Conservation (phyloP, 805 yeast species). For the Ogataea neopini region DNA sequence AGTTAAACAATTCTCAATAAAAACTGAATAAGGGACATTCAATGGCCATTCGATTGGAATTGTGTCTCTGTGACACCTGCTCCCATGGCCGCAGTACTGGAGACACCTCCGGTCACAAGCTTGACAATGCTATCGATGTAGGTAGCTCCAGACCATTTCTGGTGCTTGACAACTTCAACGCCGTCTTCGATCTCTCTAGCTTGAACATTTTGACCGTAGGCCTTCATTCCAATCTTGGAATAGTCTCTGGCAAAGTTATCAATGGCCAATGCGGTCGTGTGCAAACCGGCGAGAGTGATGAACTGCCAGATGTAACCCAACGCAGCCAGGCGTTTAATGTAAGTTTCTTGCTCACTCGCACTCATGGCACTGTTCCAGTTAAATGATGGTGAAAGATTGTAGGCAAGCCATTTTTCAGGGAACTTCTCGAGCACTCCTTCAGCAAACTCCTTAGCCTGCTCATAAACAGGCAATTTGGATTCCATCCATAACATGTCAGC, state of each 20-base stretch:
- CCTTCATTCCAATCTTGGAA: conserved; percentile 87
- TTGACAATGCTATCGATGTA: conserved; percentile 89
- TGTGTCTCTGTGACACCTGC: conserved; percentile 97
- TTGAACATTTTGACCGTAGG: conserved; percentile 88
- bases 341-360: conserved; percentile 82
- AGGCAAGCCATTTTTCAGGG: conserved; percentile 95
- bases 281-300: conserved; percentile 95
- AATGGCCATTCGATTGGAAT: conserved; percentile 50
- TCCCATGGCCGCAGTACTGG: conserved; percentile 98
- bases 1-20: not conserved
- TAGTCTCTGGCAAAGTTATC: conserved; percentile 81
- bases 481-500: conserved; percentile 99
- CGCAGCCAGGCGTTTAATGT: conserved; percentile 80
- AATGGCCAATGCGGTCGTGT: conserved; percentile 90
- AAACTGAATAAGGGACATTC: not conserved
- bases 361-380: conserved; percentile 97
- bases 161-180: conserved; percentile 96
- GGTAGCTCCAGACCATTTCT: conserved; percentile 98
- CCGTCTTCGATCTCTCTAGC: conserved; percentile 82
- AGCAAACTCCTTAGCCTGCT: conserved; percentile 93
- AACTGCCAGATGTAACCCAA: conserved; percentile 97
- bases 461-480: conserved; percentile 89
- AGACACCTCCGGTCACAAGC: conserved; percentile 90
- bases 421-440: conserved; percentile 77
- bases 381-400: conserved; percentile 95